Percentiles rank a stretch among this genome's conserved stretches.
These are phyloP conservation scores for Tylopilus plumbeoviolaceoides DNA, from an alignment of 768 basidiomycete genomes.

Conservation along the genomic window DNA sequence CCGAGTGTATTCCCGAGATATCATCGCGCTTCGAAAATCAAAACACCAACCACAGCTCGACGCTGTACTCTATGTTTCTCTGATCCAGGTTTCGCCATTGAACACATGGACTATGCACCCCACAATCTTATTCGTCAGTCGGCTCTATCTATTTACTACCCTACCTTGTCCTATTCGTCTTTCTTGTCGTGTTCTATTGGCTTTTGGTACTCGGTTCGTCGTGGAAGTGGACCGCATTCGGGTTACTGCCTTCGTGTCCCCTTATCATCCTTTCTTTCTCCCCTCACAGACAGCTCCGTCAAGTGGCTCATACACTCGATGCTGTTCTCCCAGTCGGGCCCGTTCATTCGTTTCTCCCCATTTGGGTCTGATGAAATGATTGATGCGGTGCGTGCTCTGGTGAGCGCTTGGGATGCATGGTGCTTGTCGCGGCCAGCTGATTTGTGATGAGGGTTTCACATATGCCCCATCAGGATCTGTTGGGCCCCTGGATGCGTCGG, in stretches of 20 bases:
- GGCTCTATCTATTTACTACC: conserved; percentile 25
- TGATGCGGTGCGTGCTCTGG: conserved; percentile 29
- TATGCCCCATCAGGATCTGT: neutral
- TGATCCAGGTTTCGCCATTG: conserved; percentile 11
- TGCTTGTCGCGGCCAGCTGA: neutral
- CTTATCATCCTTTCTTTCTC: neutral
- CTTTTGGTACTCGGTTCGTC: neutral
- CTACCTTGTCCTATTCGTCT: conserved; percentile 26
- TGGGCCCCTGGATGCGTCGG: conserved; percentile 4
- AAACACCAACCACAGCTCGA: conserved; percentile 13
- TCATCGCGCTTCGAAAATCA: conserved; percentile 11
- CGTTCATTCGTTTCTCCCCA: conserved; percentile 41
- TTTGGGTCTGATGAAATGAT: conserved; percentile 43
- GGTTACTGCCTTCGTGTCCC: conserved; percentile 1
- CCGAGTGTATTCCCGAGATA: conserved; percentile 1
- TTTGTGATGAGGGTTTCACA: neutral
- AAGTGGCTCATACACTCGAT: conserved; percentile 15
- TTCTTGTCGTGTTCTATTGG: conserved; percentile 8
- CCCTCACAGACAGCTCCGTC: conserved; percentile 3
- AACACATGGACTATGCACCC: conserved; percentile 19
- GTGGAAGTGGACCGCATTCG: neutral
- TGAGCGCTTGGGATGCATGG: conserved; percentile 40
- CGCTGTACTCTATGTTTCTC: conserved; percentile 4
- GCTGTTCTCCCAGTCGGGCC: conserved; percentile 20
- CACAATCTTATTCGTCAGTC: conserved; percentile 10